Evolutionary conservation across 2,329 filamentous ascomycete genomes (phyloP).

Genomic region (Neocucurbitaria cava): DNA sequence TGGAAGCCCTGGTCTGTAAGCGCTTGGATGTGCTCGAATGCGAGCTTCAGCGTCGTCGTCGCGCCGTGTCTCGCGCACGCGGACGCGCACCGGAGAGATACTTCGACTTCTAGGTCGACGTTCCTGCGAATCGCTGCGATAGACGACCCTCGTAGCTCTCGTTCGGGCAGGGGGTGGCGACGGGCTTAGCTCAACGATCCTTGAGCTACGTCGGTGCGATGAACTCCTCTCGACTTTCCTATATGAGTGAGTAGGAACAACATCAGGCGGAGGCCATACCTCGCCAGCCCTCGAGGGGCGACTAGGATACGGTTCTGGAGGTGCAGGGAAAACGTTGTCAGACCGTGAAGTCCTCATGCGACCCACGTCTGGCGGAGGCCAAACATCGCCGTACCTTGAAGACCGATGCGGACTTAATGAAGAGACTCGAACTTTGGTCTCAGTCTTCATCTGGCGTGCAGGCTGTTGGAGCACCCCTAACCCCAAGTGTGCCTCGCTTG

Average conservation of each 20-base stretch:
- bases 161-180: conserved; percentile 29
- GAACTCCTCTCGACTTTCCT: conserved; percentile 17
- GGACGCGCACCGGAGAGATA: conserved; percentile 15
- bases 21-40: conserved; percentile 32
- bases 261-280: conserved; percentile 33
- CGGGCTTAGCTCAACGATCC: conserved; percentile 31
- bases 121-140: conserved; percentile 26
- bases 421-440: conserved; percentile 20
- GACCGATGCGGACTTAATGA: conserved; percentile 29
- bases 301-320: conserved; percentile 4
- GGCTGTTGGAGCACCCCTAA: conserved; percentile 33
- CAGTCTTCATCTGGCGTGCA: conserved; percentile 7
- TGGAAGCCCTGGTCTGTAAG: conserved; percentile 29
- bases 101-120: conserved; percentile 16
- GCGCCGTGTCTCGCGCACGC: conserved; percentile 8
- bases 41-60: conserved; percentile 30
- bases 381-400: conserved; percentile 25
- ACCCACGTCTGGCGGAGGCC: conserved; percentile 27
- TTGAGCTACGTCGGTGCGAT: conserved; percentile 13
- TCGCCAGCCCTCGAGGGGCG: conserved; percentile 16
- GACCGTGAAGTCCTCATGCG: conserved; percentile 7
- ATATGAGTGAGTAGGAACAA: conserved; percentile 30
- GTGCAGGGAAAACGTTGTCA: conserved; percentile 1
- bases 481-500: conserved; percentile 32
- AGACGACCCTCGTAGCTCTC: conserved; percentile 18